Base-by-base conservation (phyloP, 2,329 filamentous ascomycete species). In the Calycina marina region DNA sequence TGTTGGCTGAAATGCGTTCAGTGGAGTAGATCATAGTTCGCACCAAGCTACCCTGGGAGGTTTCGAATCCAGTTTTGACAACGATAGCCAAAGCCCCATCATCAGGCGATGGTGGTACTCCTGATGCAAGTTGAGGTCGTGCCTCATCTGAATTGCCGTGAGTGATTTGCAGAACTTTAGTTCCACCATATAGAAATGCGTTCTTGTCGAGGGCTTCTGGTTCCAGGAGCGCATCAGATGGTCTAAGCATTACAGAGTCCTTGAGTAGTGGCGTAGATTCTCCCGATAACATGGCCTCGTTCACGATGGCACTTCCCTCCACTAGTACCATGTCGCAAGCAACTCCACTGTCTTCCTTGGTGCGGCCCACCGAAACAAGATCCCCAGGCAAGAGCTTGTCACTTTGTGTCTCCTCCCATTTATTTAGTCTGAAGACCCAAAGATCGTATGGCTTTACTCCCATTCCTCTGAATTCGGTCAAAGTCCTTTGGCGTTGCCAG, bases 1-100 rank as follows among this genome's bases (percentile, higher is more conserved):
- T 96, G 61, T 94, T 94, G 47, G 90, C 90, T n/a, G 88, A 96
- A 14, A 98, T 88, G 44, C 88, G 84, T 58, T 98, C 90, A 2
- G 90, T 98, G 1, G 92, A 94, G 63, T 93, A 98, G 51, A 98
- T 98, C 90, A 98, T 98, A 45, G 90, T 98, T 40, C 90, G 81
- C 39, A 98, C 90, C 38, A 98, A 71, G 57, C 85, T 94, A 41
- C 90, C 90, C 59, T 98, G 92, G 35, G 88, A 96, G 8, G 90
- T 98, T 60, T 98, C 92, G 50, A 98, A 98, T 9, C 90, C 90
- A 33, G 90, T 98, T 69, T 94, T 96, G 51, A 86, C 78, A 28
- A 98, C 84, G 41, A 98, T 72, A 40, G 86, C 90, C 65, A 96
- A 72, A 20, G 86, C 90, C 32, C 90, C 90, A 48, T 90, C 83